Evolutionary conservation across 2,329 filamentous ascomycete genomes (phyloP).

Genomic region (Clonostachys rhizophaga): DNA sequence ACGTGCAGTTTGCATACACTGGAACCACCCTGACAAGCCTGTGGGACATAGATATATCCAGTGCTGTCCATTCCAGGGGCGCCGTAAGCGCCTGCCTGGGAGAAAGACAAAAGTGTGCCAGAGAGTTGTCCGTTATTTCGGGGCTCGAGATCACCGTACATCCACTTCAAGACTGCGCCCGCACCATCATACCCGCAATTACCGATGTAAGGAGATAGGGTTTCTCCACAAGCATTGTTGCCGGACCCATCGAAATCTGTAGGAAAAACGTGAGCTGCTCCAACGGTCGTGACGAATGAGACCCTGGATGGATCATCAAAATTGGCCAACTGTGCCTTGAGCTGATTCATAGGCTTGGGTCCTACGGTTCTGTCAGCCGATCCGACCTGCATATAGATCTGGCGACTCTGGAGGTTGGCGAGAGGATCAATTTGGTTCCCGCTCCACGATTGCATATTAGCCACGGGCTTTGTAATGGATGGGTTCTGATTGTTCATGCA

Average conservation of each 20-base stretch:
- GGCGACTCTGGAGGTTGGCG: conserved; percentile 4
- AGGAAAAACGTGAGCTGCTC: conserved; percentile 5
- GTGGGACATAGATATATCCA: conserved; percentile 3
- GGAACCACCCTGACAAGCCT: conserved; percentile 1
- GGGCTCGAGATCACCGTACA: conserved; percentile 4
- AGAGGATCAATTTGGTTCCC: conserved; percentile 5
- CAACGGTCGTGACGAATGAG: conserved; percentile 1
- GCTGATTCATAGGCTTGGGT: conserved; percentile 5
- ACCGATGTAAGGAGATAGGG: conserved; percentile 4
- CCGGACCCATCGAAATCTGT: conserved; percentile 5
- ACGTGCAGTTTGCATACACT: conserved; percentile 5
- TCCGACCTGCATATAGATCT: conserved; percentile 12
- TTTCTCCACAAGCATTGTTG: conserved; percentile 3
- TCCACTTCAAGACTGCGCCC: conserved; percentile 4
- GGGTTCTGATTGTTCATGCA: conserved; percentile 7
- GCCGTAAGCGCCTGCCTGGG: conserved; percentile 3
- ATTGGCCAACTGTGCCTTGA: conserved; percentile 3
- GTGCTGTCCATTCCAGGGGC: conserved; percentile 2
- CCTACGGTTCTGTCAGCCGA: conserved; percentile 12
- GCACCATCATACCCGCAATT: conserved; percentile 8
- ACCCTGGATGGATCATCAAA: conserved; percentile 1
- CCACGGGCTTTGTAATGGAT: background rate
- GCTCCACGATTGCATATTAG: conserved; percentile 7
- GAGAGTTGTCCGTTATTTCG: background rate
- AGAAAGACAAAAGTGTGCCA: background rate